Base-by-base conservation (phyloP, 2,329 filamentous ascomycete genomes). In the Trichophyton benhamiae region DNA sequence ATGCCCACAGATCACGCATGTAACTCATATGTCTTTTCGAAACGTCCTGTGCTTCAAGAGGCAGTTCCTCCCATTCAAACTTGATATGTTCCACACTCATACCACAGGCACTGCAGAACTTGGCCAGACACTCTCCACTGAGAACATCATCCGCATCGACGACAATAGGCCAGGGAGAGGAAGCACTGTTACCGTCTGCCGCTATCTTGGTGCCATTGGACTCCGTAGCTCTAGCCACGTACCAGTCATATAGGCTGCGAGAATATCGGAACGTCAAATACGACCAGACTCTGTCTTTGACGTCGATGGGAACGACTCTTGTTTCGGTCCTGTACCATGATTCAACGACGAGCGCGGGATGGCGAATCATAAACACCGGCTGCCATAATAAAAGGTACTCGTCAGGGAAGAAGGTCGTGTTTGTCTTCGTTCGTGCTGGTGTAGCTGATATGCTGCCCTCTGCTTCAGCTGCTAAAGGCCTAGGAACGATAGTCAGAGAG, bases 141-240 rank as follows among this genome's bases (percentile, higher is more conserved):
- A 75, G 75, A 3, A 75, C 63, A 60, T 75, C 74, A 58, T 74
- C 69, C 8, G 73, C 72, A 59, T 76, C 74, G 0, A 74, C 60
- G 0, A 76, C 64, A 1, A 72, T 63, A 0, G 72, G 72, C 5
- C 61, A 48, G 6, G 57, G 60, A 13, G 11, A 38, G 9, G 33
- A 13, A 3, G 33, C 33, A 11, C 33, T 13, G 2, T 38, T 13
- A 38, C 9, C 33, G 3, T 38, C 33, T 13, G 11, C 33, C 11
- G 33, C 33, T 38, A 9, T 13, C 33, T 38, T 13, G 33, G 33
- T 38, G 11, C 33, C 33, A 9, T 38, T 13, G 9, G 33, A 38
- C 3, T 9, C 33, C 3, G 33, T 38, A 13, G 33, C 33, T 3
- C 11, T 38, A 13, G 69, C 64, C 15, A 65, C 55, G 61, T 66